Percentiles rank a stretch among this genome's conserved stretches.
phyloP scores from a whole-genome alignment of 2,329 filamentous ascomycete genomes.

The Aspergillus tamarii region DNA sequence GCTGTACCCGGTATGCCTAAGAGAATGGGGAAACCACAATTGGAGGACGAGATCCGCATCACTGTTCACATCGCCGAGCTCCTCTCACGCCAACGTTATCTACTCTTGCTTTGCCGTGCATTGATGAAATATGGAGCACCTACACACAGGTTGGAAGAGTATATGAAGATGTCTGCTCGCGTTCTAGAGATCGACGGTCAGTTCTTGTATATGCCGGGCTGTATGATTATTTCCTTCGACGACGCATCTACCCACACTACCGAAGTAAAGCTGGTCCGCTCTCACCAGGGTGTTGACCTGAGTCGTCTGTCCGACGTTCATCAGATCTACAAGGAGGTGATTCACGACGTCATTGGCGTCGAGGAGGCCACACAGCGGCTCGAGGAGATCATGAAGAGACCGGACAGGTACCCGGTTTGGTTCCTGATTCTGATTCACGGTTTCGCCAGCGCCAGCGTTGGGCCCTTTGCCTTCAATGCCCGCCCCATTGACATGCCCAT shows the following conservation, averaged over 20 bases:
- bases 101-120: constrained; percentile 82
- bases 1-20: constrained; percentile 33
- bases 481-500: constrained; percentile 79
- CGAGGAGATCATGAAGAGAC: constrained; percentile 60
- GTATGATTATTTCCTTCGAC: constrained; percentile 93
- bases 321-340: constrained; percentile 53
- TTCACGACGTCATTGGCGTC: constrained; percentile 53
- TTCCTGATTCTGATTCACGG: constrained; percentile 71
- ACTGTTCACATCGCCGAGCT: constrained; percentile 69
- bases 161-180: constrained; percentile 85
- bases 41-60: constrained; percentile 60
- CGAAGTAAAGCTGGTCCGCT: constrained; percentile 51
- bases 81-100: constrained; percentile 78
- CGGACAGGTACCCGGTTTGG: constrained; percentile 60
- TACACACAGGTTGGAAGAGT: constrained; percentile 88
- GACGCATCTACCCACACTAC: constrained; percentile 52
- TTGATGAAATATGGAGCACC: constrained; percentile 92
- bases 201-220: constrained; percentile 88
- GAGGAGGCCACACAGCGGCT: constrained; percentile 50
- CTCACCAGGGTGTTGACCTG: constrained; percentile 49
- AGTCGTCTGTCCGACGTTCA: constrained; percentile 51
- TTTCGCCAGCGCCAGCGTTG: constrained; percentile 73
- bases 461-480: constrained; percentile 79
- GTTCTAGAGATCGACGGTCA: constrained; percentile 88
- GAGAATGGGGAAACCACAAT: constrained; percentile 33